Evolutionary conservation across 2,329 filamentous ascomycete species (phyloP).

Genomic region (Aspergillus intermedius): DNA sequence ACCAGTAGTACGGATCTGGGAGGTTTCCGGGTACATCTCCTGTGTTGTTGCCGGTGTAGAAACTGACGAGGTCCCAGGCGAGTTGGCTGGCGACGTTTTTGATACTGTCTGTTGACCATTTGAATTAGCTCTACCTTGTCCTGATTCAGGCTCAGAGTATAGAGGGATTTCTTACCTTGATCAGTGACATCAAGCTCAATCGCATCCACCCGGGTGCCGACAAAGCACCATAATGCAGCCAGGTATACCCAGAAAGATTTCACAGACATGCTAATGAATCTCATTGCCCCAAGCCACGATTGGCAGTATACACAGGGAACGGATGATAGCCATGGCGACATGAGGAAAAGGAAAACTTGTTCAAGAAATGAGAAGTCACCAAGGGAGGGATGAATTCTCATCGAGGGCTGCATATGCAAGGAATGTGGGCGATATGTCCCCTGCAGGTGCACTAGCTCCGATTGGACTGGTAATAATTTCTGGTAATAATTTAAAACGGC

Average conservation of each 20-base stretch:
- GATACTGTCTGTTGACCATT: not conserved
- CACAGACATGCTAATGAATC: not conserved
- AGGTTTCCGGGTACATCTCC: constrained; percentile 43
- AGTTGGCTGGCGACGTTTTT: not conserved
- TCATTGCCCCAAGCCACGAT: not conserved
- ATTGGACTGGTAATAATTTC: not conserved
- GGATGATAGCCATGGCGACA: too few relatives aligned
- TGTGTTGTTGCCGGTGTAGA: constrained; percentile 36
- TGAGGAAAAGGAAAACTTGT: too few relatives aligned
- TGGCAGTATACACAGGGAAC: not conserved
- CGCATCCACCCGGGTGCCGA: not conserved
- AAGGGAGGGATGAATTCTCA: not conserved
- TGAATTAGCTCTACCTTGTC: not conserved
- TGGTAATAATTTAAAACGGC: not conserved
- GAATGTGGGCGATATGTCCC: not conserved
- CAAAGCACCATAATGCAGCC: not conserved
- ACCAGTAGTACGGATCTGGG: constrained; percentile 36
- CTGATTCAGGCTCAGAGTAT: not conserved
- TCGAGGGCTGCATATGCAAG: not conserved
- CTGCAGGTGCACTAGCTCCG: not conserved
- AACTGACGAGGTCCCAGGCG: constrained; percentile 15
- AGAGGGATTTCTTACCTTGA: not conserved
- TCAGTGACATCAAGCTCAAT: not conserved
- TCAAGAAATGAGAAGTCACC: not conserved
- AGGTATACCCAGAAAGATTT: not conserved